A percentile compares a stretch with the other conserved stretches of the same genome.
These are phyloP conservation scores for Magnusiomyces fungicola DNA, from an alignment of 1,139 yeast species.

Conservation along the genomic window DNA sequence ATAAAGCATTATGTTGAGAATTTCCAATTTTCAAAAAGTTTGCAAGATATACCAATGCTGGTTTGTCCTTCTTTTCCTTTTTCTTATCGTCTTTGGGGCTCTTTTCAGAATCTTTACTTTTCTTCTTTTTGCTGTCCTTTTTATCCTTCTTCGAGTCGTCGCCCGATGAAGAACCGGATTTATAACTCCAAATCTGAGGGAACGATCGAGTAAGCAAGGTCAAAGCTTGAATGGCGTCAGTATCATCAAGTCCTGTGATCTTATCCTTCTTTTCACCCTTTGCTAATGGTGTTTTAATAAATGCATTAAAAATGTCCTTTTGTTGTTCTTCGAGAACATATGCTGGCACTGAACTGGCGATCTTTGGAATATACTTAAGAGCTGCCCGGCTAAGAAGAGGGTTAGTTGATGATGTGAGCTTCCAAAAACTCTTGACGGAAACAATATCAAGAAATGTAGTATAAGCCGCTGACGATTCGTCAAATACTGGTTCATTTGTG, in stretches of 20 bases:
- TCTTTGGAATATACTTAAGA: background rate
- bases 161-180: background rate
- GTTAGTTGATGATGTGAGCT: background rate
- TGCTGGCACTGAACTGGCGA: background rate
- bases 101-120: background rate
- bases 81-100: background rate
- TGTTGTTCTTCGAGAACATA: background rate
- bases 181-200: constrained; percentile 1
- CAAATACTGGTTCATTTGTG: background rate
- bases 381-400: background rate
- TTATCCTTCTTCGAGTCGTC: background rate
- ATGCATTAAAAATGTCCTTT: constrained; percentile 2
- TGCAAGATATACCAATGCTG: background rate
- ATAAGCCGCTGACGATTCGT: background rate
- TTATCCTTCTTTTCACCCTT: background rate
- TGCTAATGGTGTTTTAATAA: constrained; percentile 3
- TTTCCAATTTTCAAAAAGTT: constrained; percentile 1
- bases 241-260: background rate
- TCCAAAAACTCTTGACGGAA: constrained; percentile 1
- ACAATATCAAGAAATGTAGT: background rate
- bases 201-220: background rate
- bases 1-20: background rate
- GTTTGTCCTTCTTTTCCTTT: background rate
- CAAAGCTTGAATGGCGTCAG: constrained; percentile 3
- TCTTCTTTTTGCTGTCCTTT: constrained; percentile 2